A percentile compares a stretch with the other conserved stretches of the same genome.
Conservation (phyloP, 2,329 filamentous ascomycete species). For the Clathrospora elynae region DNA sequence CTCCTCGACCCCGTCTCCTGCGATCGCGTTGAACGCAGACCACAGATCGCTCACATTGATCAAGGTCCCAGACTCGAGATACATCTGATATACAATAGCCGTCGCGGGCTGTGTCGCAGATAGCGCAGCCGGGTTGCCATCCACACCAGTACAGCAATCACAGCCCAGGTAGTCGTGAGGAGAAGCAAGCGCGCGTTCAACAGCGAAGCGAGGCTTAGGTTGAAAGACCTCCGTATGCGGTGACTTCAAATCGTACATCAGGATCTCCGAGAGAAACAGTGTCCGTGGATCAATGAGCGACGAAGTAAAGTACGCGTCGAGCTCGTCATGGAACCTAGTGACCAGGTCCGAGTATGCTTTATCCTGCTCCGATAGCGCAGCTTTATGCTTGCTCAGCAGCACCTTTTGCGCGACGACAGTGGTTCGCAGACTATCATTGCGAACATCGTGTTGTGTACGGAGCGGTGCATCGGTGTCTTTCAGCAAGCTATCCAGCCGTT, state of each 20-base stretch:
- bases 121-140: slow-evolving; percentile 52
- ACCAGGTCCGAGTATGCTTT: slow-evolving; percentile 71
- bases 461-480: slow-evolving; percentile 52
- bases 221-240: slow-evolving; percentile 76
- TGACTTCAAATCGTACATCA: slow-evolving; percentile 73
- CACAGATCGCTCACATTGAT: slow-evolving; percentile 82
- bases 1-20: slow-evolving; percentile 57
- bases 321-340: slow-evolving; percentile 58
- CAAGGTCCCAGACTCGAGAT: slow-evolving; percentile 74
- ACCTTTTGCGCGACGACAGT: slow-evolving; percentile 83
- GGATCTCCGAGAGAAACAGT: slow-evolving; percentile 70
- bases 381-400: slow-evolving; percentile 75
- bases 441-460: slow-evolving; percentile 75
- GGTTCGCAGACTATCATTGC: slow-evolving; percentile 71
- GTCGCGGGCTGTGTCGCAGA: slow-evolving; percentile 69
- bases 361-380: slow-evolving; percentile 72
- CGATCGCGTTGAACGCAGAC: slow-evolving; percentile 72
- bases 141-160: slow-evolving; percentile 63
- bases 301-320: slow-evolving; percentile 56
- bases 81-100: slow-evolving; percentile 77
- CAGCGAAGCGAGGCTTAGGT: slow-evolving; percentile 70
- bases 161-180: slow-evolving; percentile 81
- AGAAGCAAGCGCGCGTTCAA: slow-evolving; percentile 72
- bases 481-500: slow-evolving; percentile 45
- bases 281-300: slow-evolving; percentile 57